These are phyloP conservation scores for Sarocladium strictum DNA, from an alignment of 2,329 filamentous ascomycete species.

Conservation along the genomic window DNA sequence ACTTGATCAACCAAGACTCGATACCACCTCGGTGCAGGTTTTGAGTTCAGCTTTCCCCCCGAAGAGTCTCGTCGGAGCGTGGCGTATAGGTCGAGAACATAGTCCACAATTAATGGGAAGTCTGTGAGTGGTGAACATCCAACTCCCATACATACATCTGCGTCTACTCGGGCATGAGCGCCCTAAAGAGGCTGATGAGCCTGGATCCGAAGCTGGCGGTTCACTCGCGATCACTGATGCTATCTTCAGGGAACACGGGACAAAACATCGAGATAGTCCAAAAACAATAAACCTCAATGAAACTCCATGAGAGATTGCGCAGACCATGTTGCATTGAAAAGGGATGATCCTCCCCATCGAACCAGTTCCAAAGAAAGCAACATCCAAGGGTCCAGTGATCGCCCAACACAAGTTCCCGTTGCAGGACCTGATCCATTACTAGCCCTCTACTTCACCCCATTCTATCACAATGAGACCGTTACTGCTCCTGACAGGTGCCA, in stretches of 20 bases:
- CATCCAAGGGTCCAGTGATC: not conserved
- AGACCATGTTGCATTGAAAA: slow-evolving; percentile 2
- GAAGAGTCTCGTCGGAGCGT: not conserved
- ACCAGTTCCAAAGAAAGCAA: not conserved
- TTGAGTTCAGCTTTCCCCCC: not conserved
- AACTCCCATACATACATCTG: too few relatives aligned
- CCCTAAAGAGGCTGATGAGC: too few relatives aligned
- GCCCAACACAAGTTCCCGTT: not conserved
- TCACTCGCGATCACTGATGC: too few relatives aligned
- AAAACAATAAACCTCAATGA: not conserved
- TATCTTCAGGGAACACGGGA: not conserved
- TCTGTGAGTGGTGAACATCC: not conserved
- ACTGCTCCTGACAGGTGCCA: not conserved
- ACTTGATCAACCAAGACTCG: not conserved
- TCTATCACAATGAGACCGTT: not conserved
- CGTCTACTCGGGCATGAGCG: too few relatives aligned
- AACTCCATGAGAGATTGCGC: not conserved
- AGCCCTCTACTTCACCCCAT: not conserved
- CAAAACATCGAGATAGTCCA: not conserved
- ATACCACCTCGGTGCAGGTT: not conserved
- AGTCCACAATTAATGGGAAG: not conserved
- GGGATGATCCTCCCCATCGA: not conserved
- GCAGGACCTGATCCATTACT: not conserved
- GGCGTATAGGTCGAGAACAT: not conserved
- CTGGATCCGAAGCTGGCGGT: too few relatives aligned